These are phyloP conservation scores for Erythrophleum fordii DNA, from an alignment of 306 rosid genomes.

Conservation along the genomic window DNA sequence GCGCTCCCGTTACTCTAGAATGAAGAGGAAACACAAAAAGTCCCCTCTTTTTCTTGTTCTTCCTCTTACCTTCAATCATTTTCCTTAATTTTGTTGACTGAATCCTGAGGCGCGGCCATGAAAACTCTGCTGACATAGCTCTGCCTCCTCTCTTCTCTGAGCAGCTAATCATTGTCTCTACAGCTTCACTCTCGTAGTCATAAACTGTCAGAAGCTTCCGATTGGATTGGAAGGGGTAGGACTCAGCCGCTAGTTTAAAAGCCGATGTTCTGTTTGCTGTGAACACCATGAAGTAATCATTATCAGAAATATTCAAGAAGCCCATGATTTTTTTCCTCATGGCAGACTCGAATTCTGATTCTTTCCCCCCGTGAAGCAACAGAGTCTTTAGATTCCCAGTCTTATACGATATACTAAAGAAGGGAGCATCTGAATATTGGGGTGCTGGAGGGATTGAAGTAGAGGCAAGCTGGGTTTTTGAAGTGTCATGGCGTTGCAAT, in stretches of 20 bases:
- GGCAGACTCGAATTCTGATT: constrained; percentile 70
- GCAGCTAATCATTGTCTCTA: constrained; percentile 61
- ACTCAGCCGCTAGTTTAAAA: constrained; percentile 80
- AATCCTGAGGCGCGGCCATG: constrained; percentile 92
- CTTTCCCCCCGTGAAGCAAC: constrained; percentile 72
- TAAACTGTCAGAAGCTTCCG: constrained; percentile 80
- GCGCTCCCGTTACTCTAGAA: constrained; percentile 87
- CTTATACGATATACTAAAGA: constrained; percentile 68
- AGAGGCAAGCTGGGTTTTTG: constrained; percentile 43
- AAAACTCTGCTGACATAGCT: constrained; percentile 74
- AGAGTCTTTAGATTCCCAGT: constrained; percentile 71
- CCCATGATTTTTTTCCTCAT: constrained; percentile 74
- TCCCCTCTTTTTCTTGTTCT: constrained; percentile 65
- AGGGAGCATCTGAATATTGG: constrained; percentile 56
- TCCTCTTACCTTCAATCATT: constrained; percentile 65
- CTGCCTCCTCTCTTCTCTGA: constrained; percentile 82
- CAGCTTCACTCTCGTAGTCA: constrained; percentile 90
- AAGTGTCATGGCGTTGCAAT: constrained; percentile 50
- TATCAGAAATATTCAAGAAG: constrained; percentile 69
- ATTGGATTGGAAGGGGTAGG: constrained; percentile 68
- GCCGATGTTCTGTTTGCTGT: constrained; percentile 93
- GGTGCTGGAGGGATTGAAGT: constrained; percentile 41
- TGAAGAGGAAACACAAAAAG: constrained; percentile 86
- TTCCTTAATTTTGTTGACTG: constrained; percentile 68
- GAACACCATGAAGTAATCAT: constrained; percentile 85